Percentiles rank a stretch among this genome's conserved stretches.
Conservation (phyloP, 2,329 filamentous ascomycete genomes). For the Zasmidium angulare region DNA sequence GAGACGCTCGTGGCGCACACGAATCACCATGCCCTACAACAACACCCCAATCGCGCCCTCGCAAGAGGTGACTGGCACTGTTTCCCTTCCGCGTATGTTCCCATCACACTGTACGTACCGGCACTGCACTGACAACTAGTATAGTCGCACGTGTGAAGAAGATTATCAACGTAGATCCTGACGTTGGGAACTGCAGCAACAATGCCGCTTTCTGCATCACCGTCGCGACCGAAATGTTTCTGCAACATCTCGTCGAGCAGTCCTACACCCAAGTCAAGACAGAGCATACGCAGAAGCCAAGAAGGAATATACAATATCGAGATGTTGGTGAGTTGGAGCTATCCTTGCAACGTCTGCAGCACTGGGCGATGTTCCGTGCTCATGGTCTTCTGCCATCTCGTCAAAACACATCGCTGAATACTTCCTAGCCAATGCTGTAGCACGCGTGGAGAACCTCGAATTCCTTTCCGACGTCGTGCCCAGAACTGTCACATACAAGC, state of each 20-base stretch:
- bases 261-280: slow-evolving; percentile 85
- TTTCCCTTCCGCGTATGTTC: slow-evolving; percentile 75
- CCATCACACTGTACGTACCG: too few species aligned
- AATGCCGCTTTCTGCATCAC: slow-evolving; percentile 94
- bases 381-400: too few species aligned
- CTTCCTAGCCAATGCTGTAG: slow-evolving; percentile 71
- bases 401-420: too few species aligned
- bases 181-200: slow-evolving; percentile 82
- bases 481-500: slow-evolving; percentile 76
- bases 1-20: not conserved
- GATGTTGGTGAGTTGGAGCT: slow-evolving; percentile 67
- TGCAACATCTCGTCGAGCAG: slow-evolving; percentile 84
- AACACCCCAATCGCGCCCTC: slow-evolving; percentile 77
- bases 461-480: slow-evolving; percentile 91
- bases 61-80: slow-evolving; percentile 80
- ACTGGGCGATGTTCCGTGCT: too few species aligned
- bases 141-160: slow-evolving; percentile 93
- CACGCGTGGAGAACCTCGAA: slow-evolving; percentile 88
- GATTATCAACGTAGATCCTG: slow-evolving; percentile 85
- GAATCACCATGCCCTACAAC: slow-evolving; percentile 76
- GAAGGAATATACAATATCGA: slow-evolving; percentile 92
- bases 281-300: slow-evolving; percentile 72
- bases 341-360: too few species aligned
- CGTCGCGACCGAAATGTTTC: slow-evolving; percentile 91
- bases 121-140: slow-evolving; percentile 15